Conservation (phyloP, 192 early-diverging fungal genomes). For the Diversispora epigaea region DNA sequence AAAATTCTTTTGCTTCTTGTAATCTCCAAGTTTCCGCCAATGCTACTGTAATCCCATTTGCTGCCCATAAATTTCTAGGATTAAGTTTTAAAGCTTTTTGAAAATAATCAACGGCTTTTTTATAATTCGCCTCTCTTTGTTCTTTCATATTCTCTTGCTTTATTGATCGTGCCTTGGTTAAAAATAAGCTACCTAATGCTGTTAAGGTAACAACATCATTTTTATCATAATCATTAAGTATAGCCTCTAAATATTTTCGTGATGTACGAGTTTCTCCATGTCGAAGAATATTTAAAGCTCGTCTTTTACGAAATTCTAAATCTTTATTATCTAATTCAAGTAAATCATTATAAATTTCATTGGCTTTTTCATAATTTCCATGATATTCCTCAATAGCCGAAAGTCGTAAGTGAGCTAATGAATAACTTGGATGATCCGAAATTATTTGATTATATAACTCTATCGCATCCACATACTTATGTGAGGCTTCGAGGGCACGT, state of each 20-base stretch:
- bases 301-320: slow-evolving; percentile 73
- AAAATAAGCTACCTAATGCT: slow-evolving; percentile 70
- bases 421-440: neutral
- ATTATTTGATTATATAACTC: slow-evolving; percentile 1
- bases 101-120: slow-evolving; percentile 79
- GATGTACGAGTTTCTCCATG: slow-evolving; percentile 57
- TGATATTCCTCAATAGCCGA: slow-evolving; percentile 29
- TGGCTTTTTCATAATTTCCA: slow-evolving; percentile 48
- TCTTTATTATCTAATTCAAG: slow-evolving; percentile 67
- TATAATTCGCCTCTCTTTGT: slow-evolving; percentile 60
- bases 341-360: slow-evolving; percentile 64
- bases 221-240: slow-evolving; percentile 55
- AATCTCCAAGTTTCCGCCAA: slow-evolving; percentile 68
- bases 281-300: slow-evolving; percentile 67
- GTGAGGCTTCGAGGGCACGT: neutral
- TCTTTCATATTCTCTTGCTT: slow-evolving; percentile 68
- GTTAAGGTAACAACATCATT: slow-evolving; percentile 63
- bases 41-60: slow-evolving; percentile 82
- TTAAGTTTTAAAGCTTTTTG: slow-evolving; percentile 60
- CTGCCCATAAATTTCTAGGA: slow-evolving; percentile 70
- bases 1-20: slow-evolving; percentile 62
- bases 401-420: neutral
- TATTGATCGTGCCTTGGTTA: slow-evolving; percentile 55
- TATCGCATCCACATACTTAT: neutral
- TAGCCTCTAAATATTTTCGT: slow-evolving; percentile 60